Evolutionary conservation across 345 rosid genomes (phyloP), one percentile per base, ranked within the genome.

Genomic region (Orychophragmus violaceus): DNA sequence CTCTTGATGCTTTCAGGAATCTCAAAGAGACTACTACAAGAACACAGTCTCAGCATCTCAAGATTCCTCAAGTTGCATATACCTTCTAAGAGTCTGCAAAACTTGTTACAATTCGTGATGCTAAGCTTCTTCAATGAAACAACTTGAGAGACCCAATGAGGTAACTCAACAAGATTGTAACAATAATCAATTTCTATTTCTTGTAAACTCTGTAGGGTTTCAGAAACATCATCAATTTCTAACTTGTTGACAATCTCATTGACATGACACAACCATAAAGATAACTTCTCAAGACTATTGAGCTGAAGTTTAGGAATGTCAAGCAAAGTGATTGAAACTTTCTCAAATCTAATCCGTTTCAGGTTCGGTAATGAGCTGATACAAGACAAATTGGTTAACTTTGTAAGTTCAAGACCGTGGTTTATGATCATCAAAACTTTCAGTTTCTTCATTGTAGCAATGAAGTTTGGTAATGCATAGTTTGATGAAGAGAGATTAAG

Each of bases 31-130:
- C 24, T 59, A 14, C n/a, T 72, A 37, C 94, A 89, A 3, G 84
- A 77, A 70, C 68, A 35, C 2, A 89, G 74, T 59, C 85, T 78
- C 18, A 83, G 30, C 72, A 45, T 59, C 59, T 85, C 71, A 3
- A 89, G 74, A 27, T 78, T 76, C 13, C 6, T 49, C 54, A 83
- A 70, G 21, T 74, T 74, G 4, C 81, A 74, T 0, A 85, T 78
- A 59, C 52, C 63, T 21, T 66, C 64, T 0, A 80, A 81, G 51
- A 87, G 49, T 24, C 55, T 12, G 1, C 66, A 21, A 9, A 89
- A 63, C 42, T 79, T 80, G 68, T 78, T 86, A 72, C 94, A 89
- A 12, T 84, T 77, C 9, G 84, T 82, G 78, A 87, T 74, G 62
- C 70, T 77, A 24, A 82, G 82, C 35, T 77, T 87, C 74, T 65